phyloP scores from a whole-genome alignment of 345 rosid species.

The Salix suchowensis region DNA sequence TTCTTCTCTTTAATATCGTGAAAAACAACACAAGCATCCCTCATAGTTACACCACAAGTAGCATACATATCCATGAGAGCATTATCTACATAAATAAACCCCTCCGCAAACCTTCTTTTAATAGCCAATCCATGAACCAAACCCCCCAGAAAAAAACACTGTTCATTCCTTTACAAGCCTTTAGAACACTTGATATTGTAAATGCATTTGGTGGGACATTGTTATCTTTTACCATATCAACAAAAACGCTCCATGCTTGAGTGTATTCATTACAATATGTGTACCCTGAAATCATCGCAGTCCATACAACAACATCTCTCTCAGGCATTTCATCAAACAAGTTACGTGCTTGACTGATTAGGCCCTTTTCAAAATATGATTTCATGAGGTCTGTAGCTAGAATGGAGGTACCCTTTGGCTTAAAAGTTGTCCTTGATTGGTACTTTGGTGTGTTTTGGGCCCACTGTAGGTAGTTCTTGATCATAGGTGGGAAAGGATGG shows the following conservation, averaged over 20 bases:
- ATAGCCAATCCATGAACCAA: slow-evolving; percentile 61
- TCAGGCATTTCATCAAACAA: slow-evolving; percentile 71
- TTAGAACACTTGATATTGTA: slow-evolving; percentile 62
- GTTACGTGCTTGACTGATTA: slow-evolving; percentile 36
- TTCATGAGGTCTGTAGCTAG: slow-evolving; percentile 63
- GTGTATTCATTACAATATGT: slow-evolving; percentile 38
- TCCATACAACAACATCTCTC: slow-evolving; percentile 74
- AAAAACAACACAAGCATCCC: slow-evolving; percentile 56
- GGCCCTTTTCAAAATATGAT: slow-evolving; percentile 45
- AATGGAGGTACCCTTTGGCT: slow-evolving; percentile 47
- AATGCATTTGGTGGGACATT: slow-evolving; percentile 60
- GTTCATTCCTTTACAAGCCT: slow-evolving; percentile 66
- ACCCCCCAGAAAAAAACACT: slow-evolving; percentile 41
- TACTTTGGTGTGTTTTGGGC: slow-evolving; percentile 19
- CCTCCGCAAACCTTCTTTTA: slow-evolving; percentile 52
- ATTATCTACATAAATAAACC: slow-evolving; percentile 62
- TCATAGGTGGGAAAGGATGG: slow-evolving; percentile 35
- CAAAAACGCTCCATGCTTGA: slow-evolving; percentile 57
- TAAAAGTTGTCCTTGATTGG: slow-evolving; percentile 16
- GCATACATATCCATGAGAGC: slow-evolving; percentile 73
- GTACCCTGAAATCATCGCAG: slow-evolving; percentile 58
- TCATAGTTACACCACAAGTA: slow-evolving; percentile 52
- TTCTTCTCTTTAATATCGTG: slow-evolving; percentile 44
- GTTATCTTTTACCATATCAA: slow-evolving; percentile 47
- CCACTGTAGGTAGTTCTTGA: slow-evolving; percentile 41